These are phyloP conservation scores for Blastomyces gilchristii DNA, from an alignment of 2,329 filamentous ascomycete species.

Conservation along the genomic window DNA sequence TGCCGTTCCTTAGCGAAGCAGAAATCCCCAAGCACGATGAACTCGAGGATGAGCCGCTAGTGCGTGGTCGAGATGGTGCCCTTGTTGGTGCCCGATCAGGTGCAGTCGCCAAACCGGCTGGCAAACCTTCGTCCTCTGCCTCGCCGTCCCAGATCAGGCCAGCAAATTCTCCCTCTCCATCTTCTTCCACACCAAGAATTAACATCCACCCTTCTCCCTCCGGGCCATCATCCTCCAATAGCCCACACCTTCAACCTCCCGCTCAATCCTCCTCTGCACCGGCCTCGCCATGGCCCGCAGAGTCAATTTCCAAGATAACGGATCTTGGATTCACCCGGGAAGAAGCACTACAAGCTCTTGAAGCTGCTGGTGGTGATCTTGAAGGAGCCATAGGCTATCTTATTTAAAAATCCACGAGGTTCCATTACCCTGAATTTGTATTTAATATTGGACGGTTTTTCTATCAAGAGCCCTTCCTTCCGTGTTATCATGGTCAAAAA, in stretches of 20 bases:
- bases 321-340: slow-evolving; percentile 66
- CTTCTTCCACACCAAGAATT: slow-evolving; percentile 19
- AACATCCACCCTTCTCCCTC: slow-evolving; percentile 17
- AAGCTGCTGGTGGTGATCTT: slow-evolving; percentile 74
- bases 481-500: background rate
- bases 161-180: slow-evolving; percentile 13
- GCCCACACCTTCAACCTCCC: background rate
- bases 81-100: slow-evolving; percentile 77
- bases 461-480: background rate
- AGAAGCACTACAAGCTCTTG: slow-evolving; percentile 68
- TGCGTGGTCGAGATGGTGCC: slow-evolving; percentile 78
- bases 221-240: background rate
- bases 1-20: slow-evolving; percentile 81
- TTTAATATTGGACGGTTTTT: background rate
- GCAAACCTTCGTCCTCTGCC: slow-evolving; percentile 16
- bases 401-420: slow-evolving; percentile 32
- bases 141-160: slow-evolving; percentile 9
- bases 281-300: slow-evolving; percentile 38
- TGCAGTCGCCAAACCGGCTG: slow-evolving; percentile 41
- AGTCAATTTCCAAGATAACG: slow-evolving; percentile 64
- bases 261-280: slow-evolving; percentile 14
- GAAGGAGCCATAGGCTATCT: slow-evolving; percentile 79
- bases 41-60: slow-evolving; percentile 66
- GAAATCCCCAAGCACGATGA: slow-evolving; percentile 86
- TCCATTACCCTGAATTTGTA: background rate